Conservation (phyloP, 495 filamentous ascomycete genomes). For the Aspergillus sclerotiicarbonarius region DNA sequence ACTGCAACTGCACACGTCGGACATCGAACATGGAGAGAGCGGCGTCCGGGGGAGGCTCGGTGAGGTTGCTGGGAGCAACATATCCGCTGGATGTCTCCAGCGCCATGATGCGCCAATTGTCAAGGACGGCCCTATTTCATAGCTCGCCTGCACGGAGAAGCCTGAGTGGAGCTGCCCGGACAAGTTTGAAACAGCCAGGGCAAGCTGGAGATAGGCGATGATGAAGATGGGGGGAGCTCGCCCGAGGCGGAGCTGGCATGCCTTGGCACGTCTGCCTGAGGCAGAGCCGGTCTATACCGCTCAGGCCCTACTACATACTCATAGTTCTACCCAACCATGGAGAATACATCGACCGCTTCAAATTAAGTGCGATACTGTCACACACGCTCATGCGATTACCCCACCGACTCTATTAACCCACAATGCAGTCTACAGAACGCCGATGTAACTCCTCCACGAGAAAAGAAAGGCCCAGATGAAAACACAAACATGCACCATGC, state of each 20-base stretch:
- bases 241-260: slow-evolving; percentile 17
- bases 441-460: neutral
- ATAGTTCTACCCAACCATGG: neutral
- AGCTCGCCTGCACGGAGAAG: slow-evolving; percentile 18
- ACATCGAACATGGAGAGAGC: slow-evolving; percentile 89
- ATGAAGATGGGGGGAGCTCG: slow-evolving; percentile 8
- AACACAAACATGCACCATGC: slow-evolving; percentile 3
- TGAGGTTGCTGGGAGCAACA: slow-evolving; percentile 51
- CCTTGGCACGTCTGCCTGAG: slow-evolving; percentile 17
- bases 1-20: slow-evolving; percentile 85
- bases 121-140: slow-evolving; percentile 33
- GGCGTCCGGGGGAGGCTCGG: slow-evolving; percentile 58
- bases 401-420: neutral
- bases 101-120: slow-evolving; percentile 49
- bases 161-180: slow-evolving; percentile 12
- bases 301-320: too few species aligned
- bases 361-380: neutral
- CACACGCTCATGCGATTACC: neutral
- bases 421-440: slow-evolving; percentile 5
- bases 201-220: neutral
- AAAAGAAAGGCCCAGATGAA: neutral
- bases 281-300: neutral
- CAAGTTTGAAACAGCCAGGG: neutral
- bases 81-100: slow-evolving; percentile 53
- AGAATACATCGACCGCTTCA: neutral